These are phyloP conservation scores for Mucor plumbeus DNA, from an alignment of 371 early-diverging fungal genomes.

Conservation along the genomic window DNA sequence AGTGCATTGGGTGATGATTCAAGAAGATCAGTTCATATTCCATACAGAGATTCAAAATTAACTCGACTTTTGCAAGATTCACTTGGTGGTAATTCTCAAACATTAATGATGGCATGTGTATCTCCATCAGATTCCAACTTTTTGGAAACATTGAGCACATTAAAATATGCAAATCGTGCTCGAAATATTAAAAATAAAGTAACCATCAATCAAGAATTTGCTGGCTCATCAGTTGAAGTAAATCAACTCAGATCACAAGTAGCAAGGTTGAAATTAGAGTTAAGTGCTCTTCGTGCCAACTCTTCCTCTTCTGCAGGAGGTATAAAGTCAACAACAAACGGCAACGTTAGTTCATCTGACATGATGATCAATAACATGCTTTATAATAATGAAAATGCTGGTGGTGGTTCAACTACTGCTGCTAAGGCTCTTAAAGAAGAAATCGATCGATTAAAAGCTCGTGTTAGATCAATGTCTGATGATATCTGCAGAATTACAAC, in stretches of 20 bases:
- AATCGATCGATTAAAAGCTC: conserved; percentile 53
- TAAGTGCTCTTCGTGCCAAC: conserved; percentile 48
- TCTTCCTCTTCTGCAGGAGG: background rate
- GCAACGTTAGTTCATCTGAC: conserved; percentile 15
- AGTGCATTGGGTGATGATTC: conserved; percentile 92
- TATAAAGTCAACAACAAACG: conserved; percentile 15
- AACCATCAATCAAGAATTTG: conserved; percentile 46
- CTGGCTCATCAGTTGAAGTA: conserved; percentile 62
- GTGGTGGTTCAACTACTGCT: conserved; percentile 29
- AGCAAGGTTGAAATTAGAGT: conserved; percentile 65
- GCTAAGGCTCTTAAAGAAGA: conserved; percentile 52
- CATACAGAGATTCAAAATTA: conserved; percentile 96
- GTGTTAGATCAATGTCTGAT: conserved; percentile 47
- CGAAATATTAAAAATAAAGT: conserved; percentile 86
- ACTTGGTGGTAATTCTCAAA: conserved; percentile 91
- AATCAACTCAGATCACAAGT: conserved; percentile 72
- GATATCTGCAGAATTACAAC: conserved; percentile 57
- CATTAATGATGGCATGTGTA: conserved; percentile 93
- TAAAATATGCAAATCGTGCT: conserved; percentile 90
- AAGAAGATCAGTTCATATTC: conserved; percentile 74
- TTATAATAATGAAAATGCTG: conserved; percentile 29
- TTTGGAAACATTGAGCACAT: conserved; percentile 89
- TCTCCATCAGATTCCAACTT: conserved; percentile 79
- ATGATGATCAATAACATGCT: conserved; percentile 27
- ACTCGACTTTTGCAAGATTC: conserved; percentile 90